Conservation (phyloP, 768 basidiomycete species). For the Boletus reticulatus region DNA sequence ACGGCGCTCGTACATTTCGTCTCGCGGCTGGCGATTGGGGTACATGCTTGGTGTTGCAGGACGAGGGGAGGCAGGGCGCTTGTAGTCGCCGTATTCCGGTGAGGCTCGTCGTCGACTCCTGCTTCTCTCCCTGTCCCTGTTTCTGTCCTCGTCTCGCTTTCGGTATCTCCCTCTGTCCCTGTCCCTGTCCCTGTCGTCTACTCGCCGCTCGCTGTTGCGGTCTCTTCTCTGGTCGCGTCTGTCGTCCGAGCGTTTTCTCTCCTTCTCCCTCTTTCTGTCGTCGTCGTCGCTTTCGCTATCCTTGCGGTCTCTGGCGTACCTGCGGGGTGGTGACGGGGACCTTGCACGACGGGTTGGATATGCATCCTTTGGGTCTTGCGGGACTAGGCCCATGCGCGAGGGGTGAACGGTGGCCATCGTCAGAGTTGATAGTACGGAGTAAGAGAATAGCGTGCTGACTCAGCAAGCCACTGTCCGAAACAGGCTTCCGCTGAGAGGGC, state of each 20-base stretch:
- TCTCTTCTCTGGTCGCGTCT: conserved; percentile 5
- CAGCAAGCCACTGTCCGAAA: conserved; percentile 2
- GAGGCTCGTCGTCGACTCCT: conserved; percentile 42
- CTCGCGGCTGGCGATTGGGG: conserved; percentile 33
- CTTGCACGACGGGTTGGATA: conserved; percentile 32
- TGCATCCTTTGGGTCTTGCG: conserved; percentile 35
- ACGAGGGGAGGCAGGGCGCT: conserved; percentile 40
- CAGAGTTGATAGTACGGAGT: background rate
- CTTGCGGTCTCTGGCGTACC: conserved; percentile 30
- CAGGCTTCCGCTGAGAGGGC: background rate
- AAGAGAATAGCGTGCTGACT: conserved; percentile 12
- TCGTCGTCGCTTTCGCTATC: conserved; percentile 22
- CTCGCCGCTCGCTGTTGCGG: background rate
- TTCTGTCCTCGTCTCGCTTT: conserved; percentile 23
- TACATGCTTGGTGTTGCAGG: conserved; percentile 55
- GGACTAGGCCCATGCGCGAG: conserved; percentile 66
- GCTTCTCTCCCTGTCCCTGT: conserved; percentile 6
- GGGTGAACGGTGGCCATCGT: conserved; percentile 74
- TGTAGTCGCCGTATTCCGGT: conserved; percentile 62
- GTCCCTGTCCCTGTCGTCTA: conserved; percentile 18
- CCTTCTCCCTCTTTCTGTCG: background rate
- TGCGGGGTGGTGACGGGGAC: conserved; percentile 44
- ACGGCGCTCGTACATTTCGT: conserved; percentile 18
- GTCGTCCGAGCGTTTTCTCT: background rate
- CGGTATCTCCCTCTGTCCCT: conserved; percentile 18